Conservation (phyloP, 106 monocot species). For the Chionographis japonica region DNA sequence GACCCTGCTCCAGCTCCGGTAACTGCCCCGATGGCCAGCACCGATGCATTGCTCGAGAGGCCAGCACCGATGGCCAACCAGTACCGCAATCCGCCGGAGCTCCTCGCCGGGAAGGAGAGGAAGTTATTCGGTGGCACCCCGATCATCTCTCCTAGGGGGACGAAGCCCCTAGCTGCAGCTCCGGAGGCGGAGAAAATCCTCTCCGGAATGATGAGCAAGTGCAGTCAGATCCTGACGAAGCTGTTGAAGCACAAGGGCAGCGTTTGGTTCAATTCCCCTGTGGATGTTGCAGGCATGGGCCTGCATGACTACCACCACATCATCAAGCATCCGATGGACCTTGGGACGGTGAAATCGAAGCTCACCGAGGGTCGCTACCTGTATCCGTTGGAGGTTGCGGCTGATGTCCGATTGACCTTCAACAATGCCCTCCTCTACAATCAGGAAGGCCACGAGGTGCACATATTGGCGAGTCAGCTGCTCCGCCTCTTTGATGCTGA, state of each 20-base stretch:
- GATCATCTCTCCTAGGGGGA: not conserved
- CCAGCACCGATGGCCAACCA: not conserved
- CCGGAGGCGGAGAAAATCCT: conserved; percentile 30
- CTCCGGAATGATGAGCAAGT: conserved; percentile 53
- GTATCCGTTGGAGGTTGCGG: conserved; percentile 52
- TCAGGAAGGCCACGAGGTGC: conserved; percentile 54
- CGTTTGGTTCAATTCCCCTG: conserved; percentile 69
- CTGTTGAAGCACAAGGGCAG: conserved; percentile 67
- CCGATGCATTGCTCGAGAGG: not conserved
- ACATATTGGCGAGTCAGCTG: conserved; percentile 42
- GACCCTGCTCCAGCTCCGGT: no score
- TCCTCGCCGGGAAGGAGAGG: conserved; percentile 1
- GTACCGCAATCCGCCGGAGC: no score
- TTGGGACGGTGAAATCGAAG: conserved; percentile 69
- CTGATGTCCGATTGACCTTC: conserved; percentile 77
- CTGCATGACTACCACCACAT: conserved; percentile 78
- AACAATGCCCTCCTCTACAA: conserved; percentile 88
- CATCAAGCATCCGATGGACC: conserved; percentile 85
- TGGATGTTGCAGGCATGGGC: conserved; percentile 60
- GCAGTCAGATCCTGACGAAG: conserved; percentile 53
- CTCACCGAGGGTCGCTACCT: conserved; percentile 42
- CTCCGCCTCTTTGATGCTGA: conserved; percentile 52
- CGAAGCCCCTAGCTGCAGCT: conserved; percentile 4
- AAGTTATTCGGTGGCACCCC: not conserved
- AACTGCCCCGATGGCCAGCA: no score